Conservation (phyloP, 495 filamentous ascomycete species). For the Daldinia childiae region DNA sequence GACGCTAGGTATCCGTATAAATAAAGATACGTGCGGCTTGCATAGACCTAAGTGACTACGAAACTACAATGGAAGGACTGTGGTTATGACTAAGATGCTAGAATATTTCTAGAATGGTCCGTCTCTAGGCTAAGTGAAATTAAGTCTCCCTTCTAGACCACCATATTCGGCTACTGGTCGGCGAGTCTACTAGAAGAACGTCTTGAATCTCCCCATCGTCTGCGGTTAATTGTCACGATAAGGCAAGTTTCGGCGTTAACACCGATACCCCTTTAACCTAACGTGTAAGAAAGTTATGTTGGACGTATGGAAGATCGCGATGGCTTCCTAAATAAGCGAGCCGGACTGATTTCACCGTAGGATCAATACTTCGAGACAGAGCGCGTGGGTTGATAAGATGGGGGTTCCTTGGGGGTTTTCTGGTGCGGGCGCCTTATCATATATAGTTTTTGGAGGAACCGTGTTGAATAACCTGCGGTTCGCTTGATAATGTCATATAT, state of each 20-base stretch:
- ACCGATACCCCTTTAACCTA: conserved; percentile 21
- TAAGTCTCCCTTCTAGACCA: neutral
- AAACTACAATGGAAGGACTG: neutral
- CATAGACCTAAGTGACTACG: neutral
- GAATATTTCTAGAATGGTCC: neutral
- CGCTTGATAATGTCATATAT: conserved; percentile 34
- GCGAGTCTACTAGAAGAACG: neutral
- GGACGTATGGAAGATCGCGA: conserved; percentile 22
- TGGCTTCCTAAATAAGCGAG: conserved; percentile 31
- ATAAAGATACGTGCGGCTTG: neutral
- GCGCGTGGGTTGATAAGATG: conserved; percentile 27
- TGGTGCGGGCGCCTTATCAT: conserved; percentile 32
- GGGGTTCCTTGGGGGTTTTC: conserved; percentile 30
- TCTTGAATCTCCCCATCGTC: neutral
- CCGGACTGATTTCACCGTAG: conserved; percentile 26
- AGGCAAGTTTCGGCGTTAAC: neutral
- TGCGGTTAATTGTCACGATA: conserved; percentile 22
- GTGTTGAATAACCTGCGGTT: conserved; percentile 24
- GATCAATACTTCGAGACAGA: conserved; percentile 13
- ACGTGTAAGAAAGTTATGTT: neutral
- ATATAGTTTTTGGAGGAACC: conserved; percentile 26
- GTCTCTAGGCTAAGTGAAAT: neutral
- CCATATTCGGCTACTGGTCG: neutral
- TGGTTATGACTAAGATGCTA: neutral
- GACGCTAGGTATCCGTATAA: neutral